Conservation (phyloP, 768 basidiomycete species). For the Bullera alba region DNA sequence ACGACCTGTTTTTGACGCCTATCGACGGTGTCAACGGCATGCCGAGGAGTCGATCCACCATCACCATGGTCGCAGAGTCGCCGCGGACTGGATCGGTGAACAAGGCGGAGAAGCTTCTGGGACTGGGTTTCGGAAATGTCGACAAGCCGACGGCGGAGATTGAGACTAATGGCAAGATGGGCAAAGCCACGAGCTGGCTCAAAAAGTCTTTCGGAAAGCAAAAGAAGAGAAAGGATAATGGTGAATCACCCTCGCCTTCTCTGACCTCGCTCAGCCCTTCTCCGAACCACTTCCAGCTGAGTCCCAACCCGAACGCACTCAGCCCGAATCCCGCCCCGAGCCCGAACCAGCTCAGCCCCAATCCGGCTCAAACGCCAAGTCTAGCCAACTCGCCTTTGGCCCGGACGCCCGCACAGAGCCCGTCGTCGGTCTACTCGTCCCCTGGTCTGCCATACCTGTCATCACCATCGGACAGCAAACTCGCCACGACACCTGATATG, state of each 20-base stretch:
- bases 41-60: conserved; percentile 37
- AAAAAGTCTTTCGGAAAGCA: conserved; percentile 21
- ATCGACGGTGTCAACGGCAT: conserved; percentile 14
- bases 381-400: neutral
- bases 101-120: conserved; percentile 37
- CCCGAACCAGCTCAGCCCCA: neutral
- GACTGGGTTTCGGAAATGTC: conserved; percentile 28
- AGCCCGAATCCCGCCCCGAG: conserved; percentile 6
- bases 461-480: no score
- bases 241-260: conserved; percentile 7
- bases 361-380: neutral
- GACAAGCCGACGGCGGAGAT: conserved; percentile 2
- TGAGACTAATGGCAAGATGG: conserved; percentile 7
- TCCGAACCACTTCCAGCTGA: no score
- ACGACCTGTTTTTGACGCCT: conserved; percentile 8
- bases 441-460: no score
- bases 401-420: neutral
- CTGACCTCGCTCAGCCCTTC: no score
- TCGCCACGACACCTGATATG: no score
- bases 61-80: conserved; percentile 42
- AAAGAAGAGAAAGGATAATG: conserved; percentile 30
- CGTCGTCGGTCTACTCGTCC: no score
- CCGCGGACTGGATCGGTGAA: conserved; percentile 20
- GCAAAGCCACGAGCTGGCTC: neutral
- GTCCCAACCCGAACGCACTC: neutral